Conservation (phyloP, 2,329 filamentous ascomycete genomes). For the Coccinonectria pachysandricola region DNA sequence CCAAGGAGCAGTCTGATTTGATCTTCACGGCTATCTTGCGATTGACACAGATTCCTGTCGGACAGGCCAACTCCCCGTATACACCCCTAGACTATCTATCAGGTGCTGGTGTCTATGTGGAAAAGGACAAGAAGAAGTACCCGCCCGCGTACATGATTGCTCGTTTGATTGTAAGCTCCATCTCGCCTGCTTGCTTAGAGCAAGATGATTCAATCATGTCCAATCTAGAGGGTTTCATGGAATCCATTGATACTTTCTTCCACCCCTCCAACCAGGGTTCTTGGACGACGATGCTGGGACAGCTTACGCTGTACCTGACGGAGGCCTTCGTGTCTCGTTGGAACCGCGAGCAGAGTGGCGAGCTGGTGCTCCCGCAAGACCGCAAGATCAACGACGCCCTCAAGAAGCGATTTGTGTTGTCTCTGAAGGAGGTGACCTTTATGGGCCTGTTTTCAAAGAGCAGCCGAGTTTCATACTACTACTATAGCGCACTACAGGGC, state of each 20-base stretch:
- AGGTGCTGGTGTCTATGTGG: constrained; percentile 75
- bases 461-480: constrained; percentile 81
- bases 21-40: constrained; percentile 88
- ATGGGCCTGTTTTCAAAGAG: constrained; percentile 99
- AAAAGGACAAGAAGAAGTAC: constrained; percentile 88
- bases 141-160: constrained; percentile 87
- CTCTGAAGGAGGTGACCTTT: constrained; percentile 85
- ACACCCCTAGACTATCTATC: constrained; percentile 73
- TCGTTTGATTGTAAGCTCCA: constrained; percentile 82
- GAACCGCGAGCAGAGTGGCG: constrained; percentile 89
- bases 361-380: constrained; percentile 75
- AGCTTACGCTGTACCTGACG: constrained; percentile 83
- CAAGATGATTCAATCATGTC: constrained; percentile 70
- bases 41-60: constrained; percentile 89
- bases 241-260: constrained; percentile 97
- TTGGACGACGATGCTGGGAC: constrained; percentile 84
- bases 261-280: constrained; percentile 90
- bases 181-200: constrained; percentile 75
- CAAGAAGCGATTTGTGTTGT: constrained; percentile 80
- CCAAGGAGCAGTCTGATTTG: constrained; percentile 78
- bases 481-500: constrained; percentile 79
- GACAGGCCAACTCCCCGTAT: constrained; percentile 90
- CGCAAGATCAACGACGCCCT: constrained; percentile 70
- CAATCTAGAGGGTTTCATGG: constrained; percentile 80
- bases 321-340: constrained; percentile 97